Percentiles rank a stretch among this genome's conserved stretches.
Evolutionary conservation across 805 yeast genomes (phyloP).

Genomic region (Candida arabinofermentans): DNA sequence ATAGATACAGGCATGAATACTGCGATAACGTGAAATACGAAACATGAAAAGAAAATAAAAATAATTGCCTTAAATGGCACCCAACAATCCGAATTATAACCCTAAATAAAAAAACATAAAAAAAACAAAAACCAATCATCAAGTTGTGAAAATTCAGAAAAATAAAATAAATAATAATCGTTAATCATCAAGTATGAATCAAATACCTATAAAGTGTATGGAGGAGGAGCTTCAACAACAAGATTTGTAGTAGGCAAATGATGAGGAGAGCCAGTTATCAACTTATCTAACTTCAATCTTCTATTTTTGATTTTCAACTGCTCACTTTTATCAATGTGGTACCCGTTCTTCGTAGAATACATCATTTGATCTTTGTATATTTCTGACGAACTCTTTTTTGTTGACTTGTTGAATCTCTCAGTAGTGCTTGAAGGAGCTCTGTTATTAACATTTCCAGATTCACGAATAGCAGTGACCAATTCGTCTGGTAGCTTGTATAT

Average conservation of each 20-base stretch:
- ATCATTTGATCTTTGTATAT: background rate
- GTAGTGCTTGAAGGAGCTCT: too few relatives aligned
- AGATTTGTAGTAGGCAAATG: constrained; percentile 5
- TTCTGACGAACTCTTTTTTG: background rate
- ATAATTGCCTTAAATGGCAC: background rate
- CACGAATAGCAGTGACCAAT: constrained; percentile 1
- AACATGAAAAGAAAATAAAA: background rate
- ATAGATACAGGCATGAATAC: background rate
- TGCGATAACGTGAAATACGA: background rate
- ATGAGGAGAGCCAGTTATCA: constrained; percentile 15
- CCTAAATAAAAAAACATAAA: background rate
- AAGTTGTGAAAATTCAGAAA: background rate
- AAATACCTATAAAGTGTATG: constrained; percentile 23
- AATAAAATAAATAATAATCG: background rate
- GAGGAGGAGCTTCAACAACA: constrained; percentile 21
- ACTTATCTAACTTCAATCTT: constrained; percentile 24
- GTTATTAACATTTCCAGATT: background rate
- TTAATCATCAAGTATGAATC: too few relatives aligned
- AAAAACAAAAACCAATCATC: too few relatives aligned
- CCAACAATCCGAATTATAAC: background rate
- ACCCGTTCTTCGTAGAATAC: constrained; percentile 2
- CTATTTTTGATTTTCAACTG: constrained; percentile 22
- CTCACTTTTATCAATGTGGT: constrained; percentile 25
- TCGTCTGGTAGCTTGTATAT: constrained; percentile 3
- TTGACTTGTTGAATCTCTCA: background rate